These are phyloP conservation scores for Termitomyces titanicus DNA, from an alignment of 768 basidiomycete species.

Conservation along the genomic window DNA sequence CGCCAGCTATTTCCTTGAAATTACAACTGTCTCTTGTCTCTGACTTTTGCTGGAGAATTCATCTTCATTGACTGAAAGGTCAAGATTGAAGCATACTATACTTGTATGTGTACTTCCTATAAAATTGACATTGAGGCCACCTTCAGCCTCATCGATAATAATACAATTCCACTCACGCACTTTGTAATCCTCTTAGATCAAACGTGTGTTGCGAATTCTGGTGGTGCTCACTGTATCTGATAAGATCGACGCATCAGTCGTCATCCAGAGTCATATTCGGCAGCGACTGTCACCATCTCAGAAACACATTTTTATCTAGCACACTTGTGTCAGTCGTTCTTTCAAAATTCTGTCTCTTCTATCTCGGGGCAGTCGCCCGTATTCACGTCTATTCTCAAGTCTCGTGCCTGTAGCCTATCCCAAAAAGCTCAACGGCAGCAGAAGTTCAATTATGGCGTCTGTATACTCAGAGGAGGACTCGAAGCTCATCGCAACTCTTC, in stretches of 20 bases:
- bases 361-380: conserved; percentile 12
- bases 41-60: background rate
- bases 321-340: background rate
- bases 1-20: too few species aligned
- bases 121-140: background rate
- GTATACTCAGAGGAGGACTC: conserved; percentile 39
- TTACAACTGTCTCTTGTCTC: background rate
- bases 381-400: conserved; percentile 8
- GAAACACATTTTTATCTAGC: background rate
- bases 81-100: background rate
- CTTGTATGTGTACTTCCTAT: background rate
- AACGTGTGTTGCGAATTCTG: background rate
- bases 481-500: conserved; percentile 54
- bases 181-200: background rate
- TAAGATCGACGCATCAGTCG: background rate
- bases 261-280: background rate
- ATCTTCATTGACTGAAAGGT: too few species aligned
- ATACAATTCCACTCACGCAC: background rate
- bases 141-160: background rate
- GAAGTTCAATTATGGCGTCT: conserved; percentile 10
- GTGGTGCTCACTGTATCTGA: background rate
- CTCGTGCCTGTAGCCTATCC: conserved; percentile 1
- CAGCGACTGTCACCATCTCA: background rate
- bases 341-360: conserved; percentile 15
- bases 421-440: background rate